Evolutionary conservation across 257 asterid species (phyloP).

Genomic region (Lycium barbarum): DNA sequence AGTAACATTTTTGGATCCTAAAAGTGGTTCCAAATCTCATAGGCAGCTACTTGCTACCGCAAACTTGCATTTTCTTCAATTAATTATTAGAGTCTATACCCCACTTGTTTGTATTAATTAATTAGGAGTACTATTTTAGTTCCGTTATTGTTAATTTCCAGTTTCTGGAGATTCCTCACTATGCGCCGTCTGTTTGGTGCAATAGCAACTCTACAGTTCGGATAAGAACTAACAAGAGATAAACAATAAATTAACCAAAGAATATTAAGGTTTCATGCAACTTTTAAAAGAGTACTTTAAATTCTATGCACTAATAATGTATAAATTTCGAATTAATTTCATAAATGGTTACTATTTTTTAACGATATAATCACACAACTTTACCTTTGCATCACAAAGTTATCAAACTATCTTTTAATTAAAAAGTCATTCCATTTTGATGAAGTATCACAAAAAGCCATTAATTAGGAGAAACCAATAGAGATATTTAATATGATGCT

Average conservation of each 20-base stretch:
- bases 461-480: too few species aligned
- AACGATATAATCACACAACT: not conserved
- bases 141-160: not conserved
- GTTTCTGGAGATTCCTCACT: constrained; percentile 53
- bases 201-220: constrained; percentile 35
- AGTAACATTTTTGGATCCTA: constrained; percentile 27
- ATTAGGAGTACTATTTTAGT: not conserved
- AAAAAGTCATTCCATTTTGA: too few species aligned
- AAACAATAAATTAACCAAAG: not conserved
- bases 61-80: constrained; percentile 28
- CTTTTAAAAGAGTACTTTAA: constrained; percentile 31
- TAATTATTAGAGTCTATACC: constrained; percentile 8
- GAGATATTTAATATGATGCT: too few species aligned
- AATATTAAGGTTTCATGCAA: constrained; percentile 43
- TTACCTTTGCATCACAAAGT: not conserved
- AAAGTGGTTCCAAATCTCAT: constrained; percentile 53
- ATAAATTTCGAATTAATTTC: not conserved
- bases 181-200: constrained; percentile 34
- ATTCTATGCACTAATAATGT: not conserved
- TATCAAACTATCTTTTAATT: not conserved
- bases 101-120: not conserved
- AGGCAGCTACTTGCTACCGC: constrained; percentile 72
- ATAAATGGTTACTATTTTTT: not conserved
- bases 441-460: too few species aligned
- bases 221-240: constrained; percentile 43